These are phyloP conservation scores for Cercospora nicotianae DNA, from an alignment of 2,329 filamentous ascomycete genomes.

Conservation along the genomic window DNA sequence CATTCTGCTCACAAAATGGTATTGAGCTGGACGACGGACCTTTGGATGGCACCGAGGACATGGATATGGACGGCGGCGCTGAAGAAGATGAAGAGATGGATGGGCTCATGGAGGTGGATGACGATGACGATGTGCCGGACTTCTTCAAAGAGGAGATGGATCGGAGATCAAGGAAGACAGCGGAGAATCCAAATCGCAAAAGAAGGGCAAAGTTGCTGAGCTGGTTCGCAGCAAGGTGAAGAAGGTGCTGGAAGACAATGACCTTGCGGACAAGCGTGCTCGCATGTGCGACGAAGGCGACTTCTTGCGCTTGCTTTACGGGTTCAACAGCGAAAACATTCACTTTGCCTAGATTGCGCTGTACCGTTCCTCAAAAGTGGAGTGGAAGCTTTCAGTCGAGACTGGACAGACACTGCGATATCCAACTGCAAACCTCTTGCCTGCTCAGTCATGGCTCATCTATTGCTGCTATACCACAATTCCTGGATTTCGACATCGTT, in stretches of 20 bases:
- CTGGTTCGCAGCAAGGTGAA: slow-evolving; percentile 84
- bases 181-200: slow-evolving; percentile 61
- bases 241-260: slow-evolving; percentile 79
- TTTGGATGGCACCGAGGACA: slow-evolving; percentile 46
- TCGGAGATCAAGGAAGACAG: slow-evolving; percentile 57
- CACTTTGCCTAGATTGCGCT: slow-evolving; percentile 67
- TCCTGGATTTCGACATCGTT: neutral
- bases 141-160: slow-evolving; percentile 72
- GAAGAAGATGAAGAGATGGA: slow-evolving; percentile 50
- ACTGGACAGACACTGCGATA: neutral
- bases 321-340: slow-evolving; percentile 89
- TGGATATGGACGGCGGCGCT: slow-evolving; percentile 43
- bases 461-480: neutral
- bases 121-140: slow-evolving; percentile 72
- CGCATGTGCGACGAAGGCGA: slow-evolving; percentile 90
- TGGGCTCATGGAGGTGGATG: slow-evolving; percentile 55
- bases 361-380: neutral
- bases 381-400: neutral
- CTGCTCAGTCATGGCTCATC: neutral
- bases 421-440: neutral
- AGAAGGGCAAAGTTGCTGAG: slow-evolving; percentile 75
- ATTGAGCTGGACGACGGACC: slow-evolving; percentile 71
- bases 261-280: slow-evolving; percentile 76
- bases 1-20: slow-evolving; percentile 86
- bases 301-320: slow-evolving; percentile 76